Base-by-base conservation (phyloP, 805 yeast genomes). In the Metschnikowia continentalis region DNA sequence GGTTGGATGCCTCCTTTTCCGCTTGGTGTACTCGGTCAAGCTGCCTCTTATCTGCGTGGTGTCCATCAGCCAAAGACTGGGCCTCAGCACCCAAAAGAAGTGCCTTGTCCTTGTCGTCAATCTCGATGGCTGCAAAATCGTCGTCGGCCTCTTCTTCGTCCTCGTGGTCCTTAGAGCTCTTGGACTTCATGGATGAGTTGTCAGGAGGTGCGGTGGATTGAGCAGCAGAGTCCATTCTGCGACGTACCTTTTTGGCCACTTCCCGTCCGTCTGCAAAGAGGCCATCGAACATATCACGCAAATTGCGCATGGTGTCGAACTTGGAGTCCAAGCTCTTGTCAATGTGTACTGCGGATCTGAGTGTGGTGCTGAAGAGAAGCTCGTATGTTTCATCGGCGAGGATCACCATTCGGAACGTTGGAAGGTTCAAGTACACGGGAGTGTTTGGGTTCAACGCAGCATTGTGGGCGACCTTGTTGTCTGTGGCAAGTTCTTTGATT, bases 351-450 rank as follows among this genome's bases (percentile, higher is more conserved):
- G 92, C 79, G n/a, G 74, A 66, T 50, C 86, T 77, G 33, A 90
- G 71, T 0, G 90, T 85, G 23, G 75, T 72, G 13, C 88, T 76
- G 69, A 94, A 94, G 54, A 92, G 82, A 38, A 86, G 73, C 66
- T 94, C 98, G 58, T 90, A 86, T 0, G 97, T 88, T 61, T 90
- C 98, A 65, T 91, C 97, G 0, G 98, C 97, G 5, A 92, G 72
- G 5, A 94, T 72, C 1, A 94, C 95, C 99, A 92, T 92, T 54
- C 98, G 75, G 70, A 92, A 92, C 0, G 96, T 90, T 0, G 98
- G 89, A 15, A 90, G 71, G 48, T 86, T 88, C 47, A 91, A 76
- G 51, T 72, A 81, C 8, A 85, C 82, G 1, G 96, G 96, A 32
- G 84, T 80, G 32, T 79, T 76, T 3, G 96, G 96, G 62, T 90